A percentile compares a stretch with the other conserved stretches of the same genome.
phyloP scores from a whole-genome alignment of 768 basidiomycete genomes.

The Hericium coralloides region DNA sequence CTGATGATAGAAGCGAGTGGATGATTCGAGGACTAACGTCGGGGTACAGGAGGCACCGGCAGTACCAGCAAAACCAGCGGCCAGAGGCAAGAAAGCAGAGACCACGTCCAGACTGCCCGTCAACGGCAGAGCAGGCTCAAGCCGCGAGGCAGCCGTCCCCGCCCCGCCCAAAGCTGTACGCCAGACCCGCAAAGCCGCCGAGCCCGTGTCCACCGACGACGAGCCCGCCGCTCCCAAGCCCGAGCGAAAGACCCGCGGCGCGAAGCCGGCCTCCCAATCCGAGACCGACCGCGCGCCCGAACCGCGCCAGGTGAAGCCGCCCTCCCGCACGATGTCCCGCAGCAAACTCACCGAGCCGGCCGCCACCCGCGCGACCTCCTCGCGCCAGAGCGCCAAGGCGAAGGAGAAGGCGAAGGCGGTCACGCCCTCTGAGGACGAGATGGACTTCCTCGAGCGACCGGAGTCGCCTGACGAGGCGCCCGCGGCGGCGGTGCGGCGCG shows the following conservation, averaged over 20 bases:
- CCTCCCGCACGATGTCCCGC: slow-evolving; percentile 2
- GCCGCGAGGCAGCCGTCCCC: background rate
- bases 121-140: slow-evolving; percentile 3
- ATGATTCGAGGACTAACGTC: background rate
- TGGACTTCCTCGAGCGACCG: slow-evolving; percentile 2
- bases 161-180: slow-evolving; percentile 11
- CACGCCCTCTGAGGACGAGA: slow-evolving; percentile 1
- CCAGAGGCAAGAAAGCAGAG: background rate
- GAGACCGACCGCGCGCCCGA: slow-evolving; percentile 1
- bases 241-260: slow-evolving; percentile 4
- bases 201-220: slow-evolving; percentile 10
- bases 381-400: slow-evolving; percentile 15
- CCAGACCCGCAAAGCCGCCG: slow-evolving; percentile 18
- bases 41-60: background rate
- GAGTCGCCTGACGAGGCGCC: slow-evolving; percentile 8
- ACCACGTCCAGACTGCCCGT: background rate
- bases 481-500: slow-evolving; percentile 3
- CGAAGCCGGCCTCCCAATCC: background rate
- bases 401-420: slow-evolving; percentile 12
- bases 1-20: background rate
- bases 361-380: slow-evolving; percentile 8
- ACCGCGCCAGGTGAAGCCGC: slow-evolving; percentile 7
- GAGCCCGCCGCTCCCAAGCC: slow-evolving; percentile 7
- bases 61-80: background rate
- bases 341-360: slow-evolving; percentile 12